phyloP scores from a whole-genome alignment of 2,329 filamentous ascomycete species.

The Fonsecaea pedrosoi region DNA sequence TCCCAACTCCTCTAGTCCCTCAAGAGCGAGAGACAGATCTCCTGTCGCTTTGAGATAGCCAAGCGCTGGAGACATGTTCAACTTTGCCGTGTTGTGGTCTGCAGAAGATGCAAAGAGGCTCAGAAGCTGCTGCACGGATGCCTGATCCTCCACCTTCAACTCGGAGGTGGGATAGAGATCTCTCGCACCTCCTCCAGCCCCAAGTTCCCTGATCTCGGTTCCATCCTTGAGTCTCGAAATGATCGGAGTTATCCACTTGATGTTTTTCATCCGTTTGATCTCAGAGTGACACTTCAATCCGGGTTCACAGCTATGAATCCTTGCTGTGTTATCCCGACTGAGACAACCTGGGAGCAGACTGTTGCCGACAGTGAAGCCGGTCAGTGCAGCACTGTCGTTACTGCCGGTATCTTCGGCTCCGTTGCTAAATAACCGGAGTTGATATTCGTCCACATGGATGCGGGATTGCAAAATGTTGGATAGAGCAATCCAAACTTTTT shows the following conservation, averaged over 20 bases:
- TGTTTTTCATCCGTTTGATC: constrained; percentile 55
- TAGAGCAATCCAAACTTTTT: constrained; percentile 87
- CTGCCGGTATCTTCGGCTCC: constrained; percentile 56
- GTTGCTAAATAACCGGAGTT: constrained; percentile 72
- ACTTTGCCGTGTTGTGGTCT: constrained; percentile 42
- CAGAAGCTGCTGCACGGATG: constrained; percentile 60
- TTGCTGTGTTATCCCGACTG: constrained; percentile 66
- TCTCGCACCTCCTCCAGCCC: constrained; percentile 78
- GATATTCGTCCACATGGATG: constrained; percentile 85
- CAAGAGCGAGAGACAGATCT: constrained; percentile 47
- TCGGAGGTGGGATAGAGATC: constrained; percentile 74
- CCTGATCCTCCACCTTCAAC: constrained; percentile 63
- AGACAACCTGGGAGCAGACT: constrained; percentile 72
- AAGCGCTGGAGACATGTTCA: constrained; percentile 34
- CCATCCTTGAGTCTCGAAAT: constrained; percentile 69
- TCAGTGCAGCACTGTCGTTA: constrained; percentile 70
- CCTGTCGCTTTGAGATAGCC: constrained; percentile 37
- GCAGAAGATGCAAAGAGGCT: constrained; percentile 55
- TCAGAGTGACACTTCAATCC: constrained; percentile 57
- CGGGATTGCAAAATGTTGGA: constrained; percentile 71
- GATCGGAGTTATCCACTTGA: constrained; percentile 80
- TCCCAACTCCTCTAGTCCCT: constrained; percentile 48
- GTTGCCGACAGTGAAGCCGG: constrained; percentile 79
- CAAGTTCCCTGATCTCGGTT: constrained; percentile 71
- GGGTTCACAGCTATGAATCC: constrained; percentile 86